Percentiles rank a stretch among this genome's conserved stretches.
Conservation (phyloP, 768 basidiomycete species). For the Phylloporus sp. region DNA sequence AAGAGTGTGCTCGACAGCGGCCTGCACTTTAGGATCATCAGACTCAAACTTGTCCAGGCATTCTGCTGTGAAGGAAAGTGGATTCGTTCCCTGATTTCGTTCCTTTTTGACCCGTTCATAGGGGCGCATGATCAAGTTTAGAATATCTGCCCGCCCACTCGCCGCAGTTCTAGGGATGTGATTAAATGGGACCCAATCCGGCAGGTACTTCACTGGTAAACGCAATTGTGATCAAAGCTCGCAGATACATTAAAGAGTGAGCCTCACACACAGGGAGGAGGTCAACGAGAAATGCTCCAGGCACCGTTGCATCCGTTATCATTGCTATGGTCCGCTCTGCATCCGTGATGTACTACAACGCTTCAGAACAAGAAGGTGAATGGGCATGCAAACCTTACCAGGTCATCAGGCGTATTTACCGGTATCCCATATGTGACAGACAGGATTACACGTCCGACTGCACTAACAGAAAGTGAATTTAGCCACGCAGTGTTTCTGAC, state of each 20-base stretch:
- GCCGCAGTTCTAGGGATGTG: background rate
- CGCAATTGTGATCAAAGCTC: background rate
- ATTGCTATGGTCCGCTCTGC: slow-evolving; percentile 27
- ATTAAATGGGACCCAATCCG: background rate
- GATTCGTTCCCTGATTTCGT: no score
- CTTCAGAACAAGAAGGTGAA: background rate
- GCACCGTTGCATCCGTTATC: slow-evolving; percentile 19
- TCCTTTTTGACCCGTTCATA: background rate
- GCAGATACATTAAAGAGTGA: background rate
- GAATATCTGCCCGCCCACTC: background rate
- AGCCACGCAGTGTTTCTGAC: background rate
- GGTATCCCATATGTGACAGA: slow-evolving; percentile 26
- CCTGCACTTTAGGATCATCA: no score
- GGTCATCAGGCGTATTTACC: slow-evolving; percentile 18
- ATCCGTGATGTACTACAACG: slow-evolving; percentile 26
- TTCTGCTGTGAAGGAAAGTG: no score
- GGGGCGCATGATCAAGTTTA: background rate
- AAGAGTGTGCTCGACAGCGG: no score
- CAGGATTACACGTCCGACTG: slow-evolving; percentile 18
- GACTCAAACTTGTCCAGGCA: no score
- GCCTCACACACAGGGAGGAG: slow-evolving; percentile 25
- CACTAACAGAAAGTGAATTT: background rate
- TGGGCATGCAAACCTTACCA: slow-evolving; percentile 7
- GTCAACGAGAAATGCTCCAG: slow-evolving; percentile 31
- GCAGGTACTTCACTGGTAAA: slow-evolving; percentile 22